phyloP scores from a whole-genome alignment of 495 filamentous ascomycete genomes.

The Trichoderma erinaceum region DNA sequence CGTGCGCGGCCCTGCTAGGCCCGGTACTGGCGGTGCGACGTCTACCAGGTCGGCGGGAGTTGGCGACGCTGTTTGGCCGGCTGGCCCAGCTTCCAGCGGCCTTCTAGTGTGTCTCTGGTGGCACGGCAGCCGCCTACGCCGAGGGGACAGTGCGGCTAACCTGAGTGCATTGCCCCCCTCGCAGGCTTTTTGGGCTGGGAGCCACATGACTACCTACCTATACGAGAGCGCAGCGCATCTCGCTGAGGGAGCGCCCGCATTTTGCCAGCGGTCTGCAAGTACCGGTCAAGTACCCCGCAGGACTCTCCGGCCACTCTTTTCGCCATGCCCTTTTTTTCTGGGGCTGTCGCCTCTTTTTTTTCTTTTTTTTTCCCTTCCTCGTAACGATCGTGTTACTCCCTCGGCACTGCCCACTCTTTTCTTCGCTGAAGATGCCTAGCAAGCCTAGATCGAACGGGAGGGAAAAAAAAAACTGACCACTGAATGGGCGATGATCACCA shows the following conservation, averaged over 20 bases:
- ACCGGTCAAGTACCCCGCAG: neutral
- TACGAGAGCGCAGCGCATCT: neutral
- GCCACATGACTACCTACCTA: neutral
- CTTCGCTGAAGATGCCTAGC: neutral
- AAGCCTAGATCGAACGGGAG: neutral
- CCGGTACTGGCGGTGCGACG: too few species aligned
- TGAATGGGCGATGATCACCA: neutral
- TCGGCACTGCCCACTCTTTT: conserved; percentile 5
- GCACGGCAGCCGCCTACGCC: neutral
- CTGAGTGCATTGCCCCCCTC: neutral
- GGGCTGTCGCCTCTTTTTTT: neutral
- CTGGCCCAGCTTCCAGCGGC: conserved; percentile 9
- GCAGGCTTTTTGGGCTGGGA: neutral
- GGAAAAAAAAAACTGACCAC: neutral
- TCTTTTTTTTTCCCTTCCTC: neutral
- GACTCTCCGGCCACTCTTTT: neutral
- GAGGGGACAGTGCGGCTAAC: neutral
- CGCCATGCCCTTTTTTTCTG: neutral
- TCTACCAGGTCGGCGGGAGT: too few species aligned
- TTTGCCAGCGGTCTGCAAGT: conserved; percentile 1
- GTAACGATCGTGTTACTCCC: neutral
- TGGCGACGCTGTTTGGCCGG: neutral
- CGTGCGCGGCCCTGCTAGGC: too few species aligned
- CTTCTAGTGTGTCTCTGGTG: conserved; percentile 6
- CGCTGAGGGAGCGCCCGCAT: neutral